Evolutionary conservation across 768 basidiomycete species (phyloP), one percentile per base, ranked within the genome.

Genomic region (Suillus subalutaceus): DNA sequence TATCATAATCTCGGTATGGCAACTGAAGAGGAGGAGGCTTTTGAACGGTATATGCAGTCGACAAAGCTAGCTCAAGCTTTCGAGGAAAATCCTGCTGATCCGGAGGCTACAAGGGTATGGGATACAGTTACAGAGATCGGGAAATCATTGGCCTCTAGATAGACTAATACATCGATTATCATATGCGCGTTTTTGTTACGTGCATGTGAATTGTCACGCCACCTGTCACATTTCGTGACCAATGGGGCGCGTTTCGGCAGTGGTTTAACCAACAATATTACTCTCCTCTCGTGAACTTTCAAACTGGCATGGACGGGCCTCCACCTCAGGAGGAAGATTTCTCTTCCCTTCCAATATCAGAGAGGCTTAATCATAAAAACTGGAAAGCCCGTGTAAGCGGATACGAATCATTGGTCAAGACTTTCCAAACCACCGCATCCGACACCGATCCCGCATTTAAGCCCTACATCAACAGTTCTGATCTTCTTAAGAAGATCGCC

Each of bases 361-460:
- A 97, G 70, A 79, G 96, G 55, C 89, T 97, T 64, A 81, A 87
- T 7, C 94, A 98, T 83, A 99, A 98, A 85, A 97, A 97, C 77
- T 99, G 97, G 97, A 99, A 99, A 80, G 97, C 97, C 65, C 90
- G 97, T 71, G 88, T 97, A 72, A 94, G 88, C 77, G 97, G 88
- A 68, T 99, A 99, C 78, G 92, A 94, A 74, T 79, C 90, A 26
- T 87, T 99, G 69, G 87, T 91, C 81, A 90, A 92, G 79, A 89
- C 86, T 65, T 97, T 97, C 77, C 88, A 90, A 73, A 90, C 88
- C 53, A 95, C 96, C 59, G 91, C 91, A 71, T 95, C 94, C 58
- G 97, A 99, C 76, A 87, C 88, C 70, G 97, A 98, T 83, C 94
- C 95, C 58, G 92, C 92, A 35, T 99, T 99, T 83, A 90, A 88